These are phyloP conservation scores for Eucalyptus sp. DNA, from an alignment of 345 rosid species.

Conservation along the genomic window DNA sequence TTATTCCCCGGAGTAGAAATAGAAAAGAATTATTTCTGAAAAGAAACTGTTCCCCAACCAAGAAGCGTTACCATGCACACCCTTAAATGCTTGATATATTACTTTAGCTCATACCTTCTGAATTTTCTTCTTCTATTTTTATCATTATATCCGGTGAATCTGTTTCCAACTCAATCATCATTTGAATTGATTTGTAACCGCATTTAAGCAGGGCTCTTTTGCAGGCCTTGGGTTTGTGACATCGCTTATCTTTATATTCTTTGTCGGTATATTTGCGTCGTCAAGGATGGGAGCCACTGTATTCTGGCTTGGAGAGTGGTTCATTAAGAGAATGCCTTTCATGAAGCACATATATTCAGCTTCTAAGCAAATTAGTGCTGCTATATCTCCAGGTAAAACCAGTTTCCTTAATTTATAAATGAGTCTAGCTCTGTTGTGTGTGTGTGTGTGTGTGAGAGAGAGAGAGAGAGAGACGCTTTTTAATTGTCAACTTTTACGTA, in stretches of 20 bases:
- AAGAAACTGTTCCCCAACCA: no score
- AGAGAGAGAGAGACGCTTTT: no score
- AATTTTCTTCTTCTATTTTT: not conserved
- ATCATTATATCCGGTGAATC: not conserved
- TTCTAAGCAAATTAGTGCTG: conserved; percentile 77
- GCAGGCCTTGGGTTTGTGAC: conserved; percentile 82
- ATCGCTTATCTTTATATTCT: conserved; percentile 56
- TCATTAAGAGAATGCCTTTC: conserved; percentile 75
- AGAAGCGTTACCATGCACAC: no score
- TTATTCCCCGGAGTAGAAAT: no score
- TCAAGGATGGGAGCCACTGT: conserved; percentile 78
- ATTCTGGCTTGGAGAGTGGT: conserved; percentile 73
- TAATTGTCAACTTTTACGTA: no score
- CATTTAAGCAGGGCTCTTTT: not conserved
- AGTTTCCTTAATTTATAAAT: not conserved
- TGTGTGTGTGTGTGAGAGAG: not conserved
- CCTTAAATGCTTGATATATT: not conserved
- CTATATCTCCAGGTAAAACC: conserved; percentile 63
- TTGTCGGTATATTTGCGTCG: conserved; percentile 70
- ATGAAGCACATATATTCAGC: conserved; percentile 68
- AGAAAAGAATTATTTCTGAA: not conserved
- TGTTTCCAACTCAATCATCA: not conserved
- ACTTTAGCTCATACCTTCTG: not conserved
- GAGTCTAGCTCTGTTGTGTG: not conserved
- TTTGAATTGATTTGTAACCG: not conserved